These are phyloP conservation scores for Filobasidium floriforme DNA, from an alignment of 768 basidiomycete genomes.

Conservation along the genomic window DNA sequence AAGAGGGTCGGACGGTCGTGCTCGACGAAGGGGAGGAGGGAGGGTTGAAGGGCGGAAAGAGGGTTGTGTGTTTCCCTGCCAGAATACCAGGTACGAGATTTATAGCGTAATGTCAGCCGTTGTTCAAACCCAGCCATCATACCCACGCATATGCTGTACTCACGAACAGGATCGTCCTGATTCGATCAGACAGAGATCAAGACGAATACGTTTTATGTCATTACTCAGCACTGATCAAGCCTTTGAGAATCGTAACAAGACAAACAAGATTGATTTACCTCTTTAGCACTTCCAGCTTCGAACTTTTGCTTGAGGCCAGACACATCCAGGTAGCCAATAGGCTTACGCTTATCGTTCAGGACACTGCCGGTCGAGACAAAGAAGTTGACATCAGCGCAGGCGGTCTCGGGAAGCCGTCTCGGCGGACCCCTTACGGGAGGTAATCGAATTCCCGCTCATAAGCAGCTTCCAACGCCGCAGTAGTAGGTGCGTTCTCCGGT, in stretches of 20 bases:
- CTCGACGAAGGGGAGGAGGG: slow-evolving; percentile 19
- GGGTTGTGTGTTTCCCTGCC: slow-evolving; percentile 37
- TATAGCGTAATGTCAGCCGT: background rate
- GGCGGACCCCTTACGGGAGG: slow-evolving; percentile 57
- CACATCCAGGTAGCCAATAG: slow-evolving; percentile 78
- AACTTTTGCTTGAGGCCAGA: slow-evolving; percentile 65
- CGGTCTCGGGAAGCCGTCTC: too few relatives aligned
- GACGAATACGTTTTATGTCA: background rate
- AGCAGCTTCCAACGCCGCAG: slow-evolving; percentile 71
- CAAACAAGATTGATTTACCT: slow-evolving; percentile 53
- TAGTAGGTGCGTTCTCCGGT: slow-evolving; percentile 62
- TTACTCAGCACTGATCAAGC: background rate
- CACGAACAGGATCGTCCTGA: slow-evolving; percentile 62
- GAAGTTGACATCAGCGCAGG: background rate
- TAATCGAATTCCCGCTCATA: slow-evolving; percentile 93
- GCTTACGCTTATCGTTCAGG: slow-evolving; percentile 61
- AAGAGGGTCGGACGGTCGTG: slow-evolving; percentile 3
- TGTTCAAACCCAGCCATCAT: too few relatives aligned
- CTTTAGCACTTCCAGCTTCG: slow-evolving; percentile 64
- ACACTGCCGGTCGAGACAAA: slow-evolving; percentile 49
- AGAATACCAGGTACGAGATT: background rate
- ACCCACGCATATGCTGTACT: slow-evolving; percentile 21
- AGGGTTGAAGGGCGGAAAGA: slow-evolving; percentile 35
- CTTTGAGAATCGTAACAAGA: background rate
- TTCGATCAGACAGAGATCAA: background rate